phyloP scores from a whole-genome alignment of 164 flowering plant genomes.

The Paratinospora sagittata region DNA sequence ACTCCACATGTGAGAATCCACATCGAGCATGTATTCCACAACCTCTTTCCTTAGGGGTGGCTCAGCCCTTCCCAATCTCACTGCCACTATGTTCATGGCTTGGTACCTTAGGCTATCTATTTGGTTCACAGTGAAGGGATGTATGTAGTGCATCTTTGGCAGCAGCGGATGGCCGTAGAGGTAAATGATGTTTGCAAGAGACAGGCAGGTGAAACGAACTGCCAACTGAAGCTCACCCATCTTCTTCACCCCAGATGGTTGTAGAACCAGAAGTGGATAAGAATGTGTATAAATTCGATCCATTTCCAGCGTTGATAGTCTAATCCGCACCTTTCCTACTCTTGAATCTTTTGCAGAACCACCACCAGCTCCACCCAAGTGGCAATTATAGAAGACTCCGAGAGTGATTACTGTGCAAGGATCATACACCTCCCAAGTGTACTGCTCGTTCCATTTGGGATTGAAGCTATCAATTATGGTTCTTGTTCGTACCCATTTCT shows the following conservation, averaged over 20 bases:
- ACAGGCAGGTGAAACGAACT: too few species aligned
- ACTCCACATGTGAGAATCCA: too few species aligned
- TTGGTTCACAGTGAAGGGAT: too few species aligned
- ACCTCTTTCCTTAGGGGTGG: too few species aligned
- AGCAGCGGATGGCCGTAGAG: too few species aligned
- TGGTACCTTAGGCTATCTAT: too few species aligned
- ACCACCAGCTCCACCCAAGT: constrained; percentile 22
- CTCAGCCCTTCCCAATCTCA: too few species aligned
- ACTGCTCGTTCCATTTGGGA: constrained; percentile 62
- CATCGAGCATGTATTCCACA: too few species aligned
- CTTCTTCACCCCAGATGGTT: constrained; percentile 53
- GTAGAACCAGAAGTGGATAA: constrained; percentile 50
- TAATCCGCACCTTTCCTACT: constrained; percentile 51
- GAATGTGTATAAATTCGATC: constrained; percentile 41
- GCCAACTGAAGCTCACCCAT: constrained; percentile 43
- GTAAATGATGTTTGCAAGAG: too few species aligned
- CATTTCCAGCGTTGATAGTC: constrained; percentile 47
- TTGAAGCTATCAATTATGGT: constrained; percentile 37
- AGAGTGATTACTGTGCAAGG: constrained; percentile 56
- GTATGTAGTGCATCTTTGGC: too few species aligned
- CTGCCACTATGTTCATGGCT: too few species aligned
- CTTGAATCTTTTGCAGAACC: constrained; percentile 28
- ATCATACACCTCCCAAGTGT: constrained; percentile 63
- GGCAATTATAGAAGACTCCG: constrained; percentile 55
- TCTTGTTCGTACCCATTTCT: constrained; percentile 49